Base-by-base conservation (phyloP, 1,284 basidiomycete species). In the Limonomyces culmigenus region DNA sequence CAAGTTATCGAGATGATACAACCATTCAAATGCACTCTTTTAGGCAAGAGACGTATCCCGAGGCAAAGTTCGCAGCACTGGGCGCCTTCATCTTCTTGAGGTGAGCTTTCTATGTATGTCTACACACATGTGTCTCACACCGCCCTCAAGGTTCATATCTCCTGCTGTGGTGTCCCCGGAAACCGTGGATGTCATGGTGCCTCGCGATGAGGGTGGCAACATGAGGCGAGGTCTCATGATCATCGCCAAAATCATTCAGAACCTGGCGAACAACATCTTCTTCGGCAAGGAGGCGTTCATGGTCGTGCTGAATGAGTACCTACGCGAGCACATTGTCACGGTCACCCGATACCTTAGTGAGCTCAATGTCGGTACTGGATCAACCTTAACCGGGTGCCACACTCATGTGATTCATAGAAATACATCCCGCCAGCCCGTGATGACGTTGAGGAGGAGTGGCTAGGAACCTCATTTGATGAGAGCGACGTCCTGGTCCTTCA, bases 81-180 rank as follows among this genome's bases (percentile, higher is more conserved):
- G 89, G 88, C 16, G 85, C 87, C 4, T 93, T 93, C 60, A 80
- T 93, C 43, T 92, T 93, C 52, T 60, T 93, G 20, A 70, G 89
- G 70, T 78, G n/a, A 4, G 29, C 32, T 31, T 34, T 29, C 16
- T 17, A 14, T 20, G 10, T 16, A 33, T 30, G 8, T 25, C 19
- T 29, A 3, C 14, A 34, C 19, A 12, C 42, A 19, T 44, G 19
- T 5, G n/a, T 18, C 12, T 36, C 23, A 38, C 30, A 34, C 20
- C 39, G 34, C 3, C n/a, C 11, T 5, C 12, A 39, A 81, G 78
- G 35, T 83, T 83, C 49, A 81, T 84, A 38, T 80, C 74, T 33
- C 89, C 89, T 18, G 84, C 87, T 0, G 74, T 95, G 29, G 85
- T 92, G 8, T 66, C 80, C 0, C 89, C 89, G 0, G 84, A 87